Conservation (phyloP, 2,329 filamentous ascomycete genomes). For the Lecanicillium sp. region DNA sequence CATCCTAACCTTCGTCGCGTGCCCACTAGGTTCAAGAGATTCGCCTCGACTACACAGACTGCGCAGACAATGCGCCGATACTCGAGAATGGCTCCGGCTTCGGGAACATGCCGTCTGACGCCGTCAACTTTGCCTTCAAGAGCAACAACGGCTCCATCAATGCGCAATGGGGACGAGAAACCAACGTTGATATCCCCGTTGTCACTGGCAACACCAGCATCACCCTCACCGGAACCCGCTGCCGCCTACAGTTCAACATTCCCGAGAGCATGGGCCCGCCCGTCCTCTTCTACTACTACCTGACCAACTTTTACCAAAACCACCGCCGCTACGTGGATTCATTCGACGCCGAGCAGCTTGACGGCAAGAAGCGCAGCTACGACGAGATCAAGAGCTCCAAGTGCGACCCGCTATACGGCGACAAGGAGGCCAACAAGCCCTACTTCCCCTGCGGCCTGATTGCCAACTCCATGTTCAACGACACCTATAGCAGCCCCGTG, state of each 20-base stretch:
- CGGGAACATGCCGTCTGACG: conserved; percentile 43
- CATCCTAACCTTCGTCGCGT: conserved; percentile 2
- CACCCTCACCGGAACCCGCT: conserved; percentile 27
- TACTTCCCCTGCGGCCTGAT: conserved; percentile 96
- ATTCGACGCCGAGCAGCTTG: conserved; percentile 73
- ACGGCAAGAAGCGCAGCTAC: conserved; percentile 57
- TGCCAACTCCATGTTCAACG: conserved; percentile 95
- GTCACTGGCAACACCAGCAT: conserved; percentile 31
- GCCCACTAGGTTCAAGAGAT: conserved; percentile 73
- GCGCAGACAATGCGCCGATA: conserved; percentile 47
- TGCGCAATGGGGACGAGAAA: conserved; percentile 34
- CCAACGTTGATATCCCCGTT: conserved; percentile 32
- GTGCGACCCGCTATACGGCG: conserved; percentile 65
- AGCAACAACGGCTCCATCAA: conserved; percentile 31
- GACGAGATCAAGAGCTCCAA: conserved; percentile 57
- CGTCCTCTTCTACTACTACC: conserved; percentile 87
- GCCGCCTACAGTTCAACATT: conserved; percentile 70
- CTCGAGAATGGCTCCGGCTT: conserved; percentile 26
- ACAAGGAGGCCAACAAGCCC: conserved; percentile 48
- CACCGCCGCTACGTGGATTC: conserved; percentile 93
- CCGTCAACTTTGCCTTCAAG: conserved; percentile 67
- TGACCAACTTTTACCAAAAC: conserved; percentile 99
- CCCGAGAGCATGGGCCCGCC: conserved; percentile 73
- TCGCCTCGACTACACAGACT: conserved; percentile 82
- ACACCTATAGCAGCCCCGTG: conserved; percentile 66